phyloP scores from a whole-genome alignment of 2,329 filamentous ascomycete genomes.

The Colletotrichum spaethianum region DNA sequence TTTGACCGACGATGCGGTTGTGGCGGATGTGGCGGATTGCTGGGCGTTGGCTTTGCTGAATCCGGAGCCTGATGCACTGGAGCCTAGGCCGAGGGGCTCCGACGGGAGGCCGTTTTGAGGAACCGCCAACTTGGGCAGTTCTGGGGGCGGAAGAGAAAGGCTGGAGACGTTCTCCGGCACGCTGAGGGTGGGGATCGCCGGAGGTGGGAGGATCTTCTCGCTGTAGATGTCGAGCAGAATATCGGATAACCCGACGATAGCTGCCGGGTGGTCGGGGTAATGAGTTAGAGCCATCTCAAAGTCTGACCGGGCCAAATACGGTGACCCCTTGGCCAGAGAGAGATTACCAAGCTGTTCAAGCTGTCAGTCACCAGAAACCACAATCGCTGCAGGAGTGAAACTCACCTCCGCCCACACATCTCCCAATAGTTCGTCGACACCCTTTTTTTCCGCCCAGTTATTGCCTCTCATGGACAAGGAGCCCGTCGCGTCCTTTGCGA shows the following conservation, averaged over 20 bases:
- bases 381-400: slow-evolving; percentile 27
- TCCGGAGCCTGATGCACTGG: slow-evolving; percentile 12
- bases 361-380: slow-evolving; percentile 46
- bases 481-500: slow-evolving; percentile 73
- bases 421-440: slow-evolving; percentile 86
- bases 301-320: slow-evolving; percentile 79
- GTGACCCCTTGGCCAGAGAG: slow-evolving; percentile 70
- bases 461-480: slow-evolving; percentile 73
- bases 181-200: slow-evolving; percentile 64
- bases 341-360: slow-evolving; percentile 75
- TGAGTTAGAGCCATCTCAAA: slow-evolving; percentile 89
- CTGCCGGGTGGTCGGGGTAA: slow-evolving; percentile 83
- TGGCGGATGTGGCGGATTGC: slow-evolving; percentile 32
- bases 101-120: slow-evolving; percentile 53
- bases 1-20: slow-evolving; percentile 30
- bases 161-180: slow-evolving; percentile 48
- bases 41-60: slow-evolving; percentile 40
- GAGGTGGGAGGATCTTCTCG: slow-evolving; percentile 73
- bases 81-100: slow-evolving; percentile 63
- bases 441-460: slow-evolving; percentile 85
- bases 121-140: slow-evolving; percentile 24
- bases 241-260: slow-evolving; percentile 86
- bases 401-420: slow-evolving; percentile 87
- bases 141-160: slow-evolving; percentile 21
- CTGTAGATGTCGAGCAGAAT: slow-evolving; percentile 90